Percentiles rank a stretch among this genome's conserved stretches.
phyloP scores from a whole-genome alignment of 129 eudicot genomes.

The Lactuca saligna region DNA sequence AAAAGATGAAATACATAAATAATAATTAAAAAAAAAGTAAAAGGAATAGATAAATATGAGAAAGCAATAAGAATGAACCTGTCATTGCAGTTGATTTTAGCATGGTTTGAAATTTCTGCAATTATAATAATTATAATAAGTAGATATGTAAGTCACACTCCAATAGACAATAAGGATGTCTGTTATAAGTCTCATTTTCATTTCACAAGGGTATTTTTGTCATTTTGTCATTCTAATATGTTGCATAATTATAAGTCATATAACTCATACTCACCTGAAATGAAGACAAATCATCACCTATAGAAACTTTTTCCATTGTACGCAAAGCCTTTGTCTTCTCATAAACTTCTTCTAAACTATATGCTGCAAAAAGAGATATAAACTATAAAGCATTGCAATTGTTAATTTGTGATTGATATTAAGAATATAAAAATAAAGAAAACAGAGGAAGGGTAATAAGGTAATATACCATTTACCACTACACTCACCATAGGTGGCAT shows the following conservation, averaged over 20 bases:
- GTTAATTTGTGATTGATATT: no score
- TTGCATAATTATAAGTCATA: no score
- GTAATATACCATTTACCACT: no score
- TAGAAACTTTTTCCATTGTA: conserved; percentile 45
- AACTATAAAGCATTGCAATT: no score
- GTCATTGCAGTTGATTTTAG: conserved; percentile 58
- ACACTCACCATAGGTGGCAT: conserved; percentile 65
- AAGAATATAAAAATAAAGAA: no score
- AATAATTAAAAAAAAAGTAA: not conserved
- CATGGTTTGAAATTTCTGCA: conserved; percentile 77
- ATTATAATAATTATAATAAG: conserved; percentile 27
- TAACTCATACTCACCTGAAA: conserved; percentile 47
- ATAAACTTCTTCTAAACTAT: conserved; percentile 59
- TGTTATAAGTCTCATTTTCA: no score
- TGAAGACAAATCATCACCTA: conserved; percentile 50
- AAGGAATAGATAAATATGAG: conserved; percentile 6
- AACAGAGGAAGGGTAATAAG: no score
- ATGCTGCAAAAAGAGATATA: conserved; percentile 43
- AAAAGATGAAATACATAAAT: conserved; percentile 3
- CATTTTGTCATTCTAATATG: no score
- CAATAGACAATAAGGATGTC: no score
- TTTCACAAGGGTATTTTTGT: no score
- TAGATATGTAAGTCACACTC: not conserved
- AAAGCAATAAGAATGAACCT: conserved; percentile 35
- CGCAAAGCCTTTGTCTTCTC: conserved; percentile 66